phyloP scores from a whole-genome alignment of 768 basidiomycete species.

The Tulasnella sp. region DNA sequence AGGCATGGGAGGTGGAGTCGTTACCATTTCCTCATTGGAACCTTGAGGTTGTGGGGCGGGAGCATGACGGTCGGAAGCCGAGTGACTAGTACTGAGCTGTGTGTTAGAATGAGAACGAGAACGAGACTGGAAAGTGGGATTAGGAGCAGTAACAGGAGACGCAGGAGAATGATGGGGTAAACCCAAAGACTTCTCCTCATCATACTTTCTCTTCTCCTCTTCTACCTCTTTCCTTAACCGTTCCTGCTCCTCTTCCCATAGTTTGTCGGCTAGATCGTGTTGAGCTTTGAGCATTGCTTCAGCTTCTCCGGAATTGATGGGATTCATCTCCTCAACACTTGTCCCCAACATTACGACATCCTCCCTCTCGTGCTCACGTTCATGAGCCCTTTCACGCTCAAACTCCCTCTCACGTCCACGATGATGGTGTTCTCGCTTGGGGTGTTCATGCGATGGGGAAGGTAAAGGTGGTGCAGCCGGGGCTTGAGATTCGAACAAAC shows the following conservation, averaged over 20 bases:
- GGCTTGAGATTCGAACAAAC: too few species aligned
- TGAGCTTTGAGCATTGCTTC: conserved; percentile 4
- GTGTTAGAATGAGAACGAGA: neutral
- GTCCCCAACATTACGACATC: too few species aligned
- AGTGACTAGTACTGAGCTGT: too few species aligned
- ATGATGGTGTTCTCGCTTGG: too few species aligned
- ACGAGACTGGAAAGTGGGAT: neutral
- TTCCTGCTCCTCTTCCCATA: conserved; percentile 11
- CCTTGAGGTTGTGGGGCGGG: conserved; percentile 4
- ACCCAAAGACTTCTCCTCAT: conserved; percentile 8
- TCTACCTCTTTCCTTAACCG: neutral
- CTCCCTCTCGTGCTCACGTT: too few species aligned
- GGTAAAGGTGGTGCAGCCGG: too few species aligned
- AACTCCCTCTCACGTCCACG: too few species aligned
- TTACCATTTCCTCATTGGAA: conserved; percentile 9
- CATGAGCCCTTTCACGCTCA: too few species aligned
- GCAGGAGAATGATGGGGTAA: too few species aligned
- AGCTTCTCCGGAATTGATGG: neutral
- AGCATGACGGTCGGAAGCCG: conserved; percentile 1
- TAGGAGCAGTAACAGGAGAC: too few species aligned
- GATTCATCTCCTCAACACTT: too few species aligned
- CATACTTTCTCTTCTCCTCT: conserved; percentile 1
- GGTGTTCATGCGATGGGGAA: too few species aligned
- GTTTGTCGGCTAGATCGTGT: neutral
- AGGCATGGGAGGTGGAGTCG: conserved; percentile 2